A percentile compares a stretch with the other conserved stretches of the same genome.
Evolutionary conservation across 768 basidiomycete genomes (phyloP).

Genomic region (Russula sp.): DNA sequence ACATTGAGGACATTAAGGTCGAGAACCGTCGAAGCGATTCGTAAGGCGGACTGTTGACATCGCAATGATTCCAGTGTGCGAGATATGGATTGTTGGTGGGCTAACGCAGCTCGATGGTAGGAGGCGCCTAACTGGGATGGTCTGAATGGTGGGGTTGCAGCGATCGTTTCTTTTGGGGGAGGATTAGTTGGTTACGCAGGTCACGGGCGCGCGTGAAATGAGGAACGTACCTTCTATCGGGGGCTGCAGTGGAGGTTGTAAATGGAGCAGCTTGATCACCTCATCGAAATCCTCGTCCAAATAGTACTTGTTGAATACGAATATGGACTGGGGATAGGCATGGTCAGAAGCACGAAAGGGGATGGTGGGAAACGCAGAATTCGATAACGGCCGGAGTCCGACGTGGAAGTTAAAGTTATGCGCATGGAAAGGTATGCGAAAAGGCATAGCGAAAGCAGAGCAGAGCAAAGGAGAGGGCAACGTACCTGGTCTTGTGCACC

Average conservation of each 20-base stretch:
- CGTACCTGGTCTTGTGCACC: constrained; percentile 72
- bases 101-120: constrained; percentile 60
- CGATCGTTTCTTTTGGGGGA: constrained; percentile 47
- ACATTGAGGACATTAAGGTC: constrained; percentile 72
- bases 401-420: background rate
- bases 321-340: constrained; percentile 56
- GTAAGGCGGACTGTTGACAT: constrained; percentile 65
- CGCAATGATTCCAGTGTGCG: constrained; percentile 52
- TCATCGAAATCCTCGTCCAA: constrained; percentile 67
- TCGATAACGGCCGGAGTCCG: background rate
- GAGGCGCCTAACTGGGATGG: constrained; percentile 64
- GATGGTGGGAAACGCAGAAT: background rate
- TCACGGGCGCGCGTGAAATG: background rate
- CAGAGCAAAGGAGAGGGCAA: background rate
- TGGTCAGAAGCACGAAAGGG: constrained; percentile 5
- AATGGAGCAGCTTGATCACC: constrained; percentile 59
- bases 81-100: constrained; percentile 61
- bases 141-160: constrained; percentile 70
- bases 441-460: background rate
- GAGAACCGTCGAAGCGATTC: constrained; percentile 68
- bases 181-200: constrained; percentile 5
- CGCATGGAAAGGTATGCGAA: background rate
- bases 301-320: constrained; percentile 80
- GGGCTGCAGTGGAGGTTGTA: constrained; percentile 63
- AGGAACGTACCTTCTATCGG: constrained; percentile 59